Evolutionary conservation across 2,329 filamentous ascomycete species (phyloP).

Genomic region (Calonectria montana): DNA sequence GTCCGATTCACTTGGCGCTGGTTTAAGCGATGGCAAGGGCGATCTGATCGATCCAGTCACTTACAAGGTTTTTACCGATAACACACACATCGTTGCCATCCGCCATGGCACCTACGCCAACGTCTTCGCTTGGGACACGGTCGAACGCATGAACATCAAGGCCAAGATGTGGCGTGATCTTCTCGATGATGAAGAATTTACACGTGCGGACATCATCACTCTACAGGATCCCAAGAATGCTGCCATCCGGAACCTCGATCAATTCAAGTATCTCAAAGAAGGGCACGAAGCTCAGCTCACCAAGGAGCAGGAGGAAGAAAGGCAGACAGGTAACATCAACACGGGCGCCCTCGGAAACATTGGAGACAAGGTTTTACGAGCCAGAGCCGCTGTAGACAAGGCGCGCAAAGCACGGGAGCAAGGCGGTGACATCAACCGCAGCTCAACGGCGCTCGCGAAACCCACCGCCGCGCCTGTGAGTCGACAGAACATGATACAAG

Average conservation of each 20-base stretch:
- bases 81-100: slow-evolving; percentile 94
- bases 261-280: slow-evolving; percentile 90
- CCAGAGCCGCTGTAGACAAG: slow-evolving; percentile 93
- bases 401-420: slow-evolving; percentile 80
- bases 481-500: slow-evolving; percentile 57
- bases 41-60: slow-evolving; percentile 97
- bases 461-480: slow-evolving; percentile 37
- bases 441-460: slow-evolving; percentile 56
- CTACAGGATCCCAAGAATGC: slow-evolving; percentile 96
- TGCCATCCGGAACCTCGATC: slow-evolving; percentile 82
- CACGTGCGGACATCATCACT: slow-evolving; percentile 92
- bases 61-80: slow-evolving; percentile 97
- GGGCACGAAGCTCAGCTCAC: slow-evolving; percentile 77
- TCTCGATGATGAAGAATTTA: slow-evolving; percentile 87
- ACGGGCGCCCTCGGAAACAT: slow-evolving; percentile 81
- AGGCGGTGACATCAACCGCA: slow-evolving; percentile 67
- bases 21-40: slow-evolving; percentile 66
- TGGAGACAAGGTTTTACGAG: slow-evolving; percentile 85
- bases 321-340: slow-evolving; percentile 78
- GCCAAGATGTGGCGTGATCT: slow-evolving; percentile 95
- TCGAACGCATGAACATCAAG: slow-evolving; percentile 96
- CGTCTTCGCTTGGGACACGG: slow-evolving; percentile 95
- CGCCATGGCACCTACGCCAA: slow-evolving; percentile 86
- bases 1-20: slow-evolving; percentile 60
- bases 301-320: slow-evolving; percentile 76